Conservation (phyloP, 768 basidiomycete species). For the Naganishia vishniacii region DNA sequence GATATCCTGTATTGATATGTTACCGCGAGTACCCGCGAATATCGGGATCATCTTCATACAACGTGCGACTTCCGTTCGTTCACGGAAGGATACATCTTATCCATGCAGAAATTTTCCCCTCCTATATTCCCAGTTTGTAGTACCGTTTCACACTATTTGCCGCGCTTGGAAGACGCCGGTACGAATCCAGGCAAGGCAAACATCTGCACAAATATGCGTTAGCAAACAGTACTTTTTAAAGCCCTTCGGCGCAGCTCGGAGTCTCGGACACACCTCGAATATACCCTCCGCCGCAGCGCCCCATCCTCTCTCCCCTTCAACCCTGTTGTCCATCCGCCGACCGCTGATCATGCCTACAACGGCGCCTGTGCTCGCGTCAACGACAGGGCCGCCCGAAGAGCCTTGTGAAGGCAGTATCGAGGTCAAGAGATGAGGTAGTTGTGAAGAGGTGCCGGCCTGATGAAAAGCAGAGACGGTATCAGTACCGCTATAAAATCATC, state of each 20-base stretch:
- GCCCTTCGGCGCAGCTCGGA: neutral
- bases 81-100: too few relatives aligned
- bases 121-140: too few relatives aligned
- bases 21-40: too few relatives aligned
- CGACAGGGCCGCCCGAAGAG: conserved; percentile 66
- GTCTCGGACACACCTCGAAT: conserved; percentile 59
- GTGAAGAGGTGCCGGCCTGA: conserved; percentile 66
- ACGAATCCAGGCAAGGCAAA: conserved; percentile 36
- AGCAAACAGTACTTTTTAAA: neutral
- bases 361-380: conserved; percentile 59
- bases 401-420: conserved; percentile 60
- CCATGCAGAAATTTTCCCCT: too few relatives aligned
- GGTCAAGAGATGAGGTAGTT: conserved; percentile 57
- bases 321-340: conserved; percentile 56
- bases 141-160: too few relatives aligned
- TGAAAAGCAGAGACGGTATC: neutral
- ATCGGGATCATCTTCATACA: too few relatives aligned
- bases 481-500: neutral
- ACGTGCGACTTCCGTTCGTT: too few relatives aligned
- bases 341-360: conserved; percentile 65
- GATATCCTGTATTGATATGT: too few relatives aligned
- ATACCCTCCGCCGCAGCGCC: conserved; percentile 61
- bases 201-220: conserved; percentile 23
- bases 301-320: conserved; percentile 60
- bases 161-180: conserved; percentile 28